Evolutionary conservation across 345 rosid genomes (phyloP), one percentile per base, ranked within the genome.

Genomic region (Sonneratia caseolaris): DNA sequence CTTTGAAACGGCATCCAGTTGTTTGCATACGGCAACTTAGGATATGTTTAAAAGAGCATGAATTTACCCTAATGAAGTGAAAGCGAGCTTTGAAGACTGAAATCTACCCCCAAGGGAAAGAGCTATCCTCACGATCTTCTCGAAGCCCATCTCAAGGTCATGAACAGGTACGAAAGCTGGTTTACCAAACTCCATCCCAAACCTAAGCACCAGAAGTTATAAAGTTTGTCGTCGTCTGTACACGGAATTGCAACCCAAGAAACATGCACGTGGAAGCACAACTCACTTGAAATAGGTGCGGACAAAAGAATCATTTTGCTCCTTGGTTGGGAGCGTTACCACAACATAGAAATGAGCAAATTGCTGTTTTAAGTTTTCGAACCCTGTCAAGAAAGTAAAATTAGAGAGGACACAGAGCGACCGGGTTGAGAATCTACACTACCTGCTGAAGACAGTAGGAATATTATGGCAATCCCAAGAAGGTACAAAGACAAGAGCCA

Each of bases 81-180:
- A 18, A 22, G 49, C 38, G 40, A 37, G 64, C 37, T 9, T 37
- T 14, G 53, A 18, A n/a, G 61, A 53, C 8, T 16, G n/a, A 15
- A 49, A 78, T 51, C 40, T 84, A 94, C 97, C 89, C 21, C 97
- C 93, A n/a, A 89, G 92, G 76, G 96, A 83, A 55, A 80, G 88
- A 75, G 97, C 96, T 72, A 90, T 84, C 79, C 90, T 89, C 55
- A 95, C 92, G 56, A 90, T 90, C 84, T 89, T 95, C 77, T 92
- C 99, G 69, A 95, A 95, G 37, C 99, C 97, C 97, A 95, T 95
- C 82, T 90, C 97, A 48, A 73, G 40, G 81, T 95, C 99, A 71
- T 76, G 86, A 80, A 89, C 97, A 37, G 85, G 89, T 74, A 90
- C 83, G 79, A 92, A 90, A 9, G 89, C 72, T 72, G 99, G 97